Evolutionary conservation across 371 early-diverging fungal genomes (phyloP), one percentile per base, ranked within the genome.

Genomic region (Fennellomyces sp.): DNA sequence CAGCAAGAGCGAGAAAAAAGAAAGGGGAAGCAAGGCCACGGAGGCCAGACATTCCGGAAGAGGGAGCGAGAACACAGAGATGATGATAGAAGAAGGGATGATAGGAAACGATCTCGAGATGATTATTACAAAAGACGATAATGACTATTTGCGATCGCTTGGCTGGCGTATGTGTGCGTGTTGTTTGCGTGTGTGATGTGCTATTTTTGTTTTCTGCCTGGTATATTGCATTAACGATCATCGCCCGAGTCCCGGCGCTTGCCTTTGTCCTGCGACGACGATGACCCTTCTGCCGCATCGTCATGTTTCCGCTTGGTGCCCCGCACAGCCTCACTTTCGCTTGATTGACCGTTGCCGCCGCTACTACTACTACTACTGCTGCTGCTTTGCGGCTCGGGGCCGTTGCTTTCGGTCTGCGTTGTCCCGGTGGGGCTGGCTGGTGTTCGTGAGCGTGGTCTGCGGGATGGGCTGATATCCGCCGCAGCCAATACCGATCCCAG

Each of bases 401-500:
- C 45, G n/a, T 17, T 45, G 5, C 23, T 15, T 45, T 45, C 45
- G 23, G n/a, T 5, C 3, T 45, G 45, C 10, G 21, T 45, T 17
- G 17, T 21, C 5, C 8, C 23, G n/a, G 7, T 45, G 5, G 45
- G 5, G 29, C 25, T 48, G 8, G 41, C 45, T 26, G 56, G 33
- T 10, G 57, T 51, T 47, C 58, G 53, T 19, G 57, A n/a, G 35
- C 59, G 61, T 15, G 36, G 30, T 19, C 66, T 52, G 42, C 65
- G 58, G 15, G 61, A 45, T 12, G 45, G 47, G 31, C 64, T 68
- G 35, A 78, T 41, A 57, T 80, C 80, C 5, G 76, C 73, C 33
- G 69, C 76, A 5, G 69, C 80, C 38, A 80, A 60, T 11, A 80
- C 75, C 0, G 80, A 76, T 3, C 76, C 80, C 42, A 80, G 45